Evolutionary conservation across 1,284 basidiomycete genomes (phyloP).

Genomic region (Baeospora myosura): DNA sequence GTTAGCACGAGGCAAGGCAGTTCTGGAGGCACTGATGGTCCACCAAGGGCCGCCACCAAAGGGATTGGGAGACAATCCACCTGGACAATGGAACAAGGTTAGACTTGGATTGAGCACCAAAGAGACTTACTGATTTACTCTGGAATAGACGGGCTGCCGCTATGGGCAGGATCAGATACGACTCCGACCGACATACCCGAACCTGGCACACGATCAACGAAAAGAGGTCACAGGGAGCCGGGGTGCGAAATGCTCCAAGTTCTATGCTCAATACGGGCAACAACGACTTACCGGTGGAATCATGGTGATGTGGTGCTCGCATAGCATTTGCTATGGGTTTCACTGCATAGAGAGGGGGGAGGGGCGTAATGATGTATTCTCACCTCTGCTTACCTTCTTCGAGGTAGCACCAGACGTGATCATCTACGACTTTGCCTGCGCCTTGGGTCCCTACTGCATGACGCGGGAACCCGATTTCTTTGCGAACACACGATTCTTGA

Average conservation of each 20-base stretch:
- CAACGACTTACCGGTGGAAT: conserved; percentile 24
- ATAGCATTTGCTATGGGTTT: conserved; percentile 32
- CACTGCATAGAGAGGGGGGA: conserved; percentile 29
- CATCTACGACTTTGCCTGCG: conserved; percentile 6
- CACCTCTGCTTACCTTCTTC: conserved; percentile 3
- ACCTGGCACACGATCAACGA: conserved; percentile 14
- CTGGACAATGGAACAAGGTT: conserved; percentile 4
- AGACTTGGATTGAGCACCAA: background rate
- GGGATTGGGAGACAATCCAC: background rate
- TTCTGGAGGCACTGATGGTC: background rate
- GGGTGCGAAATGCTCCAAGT: conserved; percentile 24
- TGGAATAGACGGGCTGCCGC: conserved; percentile 18
- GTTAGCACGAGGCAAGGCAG: background rate
- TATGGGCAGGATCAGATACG: conserved; percentile 22
- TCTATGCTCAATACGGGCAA: conserved; percentile 25
- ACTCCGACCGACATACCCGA: conserved; percentile 17
- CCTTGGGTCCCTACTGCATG: conserved; percentile 7
- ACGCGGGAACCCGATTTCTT: conserved; percentile 5
- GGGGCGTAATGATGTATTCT: conserved; percentile 16
- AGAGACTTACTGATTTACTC: conserved; percentile 1
- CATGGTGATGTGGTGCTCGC: conserved; percentile 28
- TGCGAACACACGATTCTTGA: conserved; percentile 6
- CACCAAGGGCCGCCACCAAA: background rate
- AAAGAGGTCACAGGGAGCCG: conserved; percentile 10
- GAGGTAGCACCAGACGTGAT: background rate